phyloP scores from a whole-genome alignment of 345 rosid genomes.

The Excoecaria agallocha region DNA sequence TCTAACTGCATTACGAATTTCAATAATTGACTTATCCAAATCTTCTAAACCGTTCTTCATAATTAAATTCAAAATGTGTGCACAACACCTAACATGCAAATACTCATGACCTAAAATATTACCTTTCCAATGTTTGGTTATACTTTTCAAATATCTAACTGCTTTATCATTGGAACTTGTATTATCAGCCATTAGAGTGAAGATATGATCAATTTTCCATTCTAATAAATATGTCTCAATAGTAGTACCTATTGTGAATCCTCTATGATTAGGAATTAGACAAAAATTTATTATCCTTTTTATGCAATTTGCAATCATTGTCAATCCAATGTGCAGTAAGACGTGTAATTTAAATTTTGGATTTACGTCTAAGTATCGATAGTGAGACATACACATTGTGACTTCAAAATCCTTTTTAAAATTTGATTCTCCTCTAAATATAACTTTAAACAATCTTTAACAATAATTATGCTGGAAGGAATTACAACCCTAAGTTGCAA shows the following conservation, averaged over 20 bases:
- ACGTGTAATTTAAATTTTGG: no score
- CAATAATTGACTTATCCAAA: background rate
- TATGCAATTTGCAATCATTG: no score
- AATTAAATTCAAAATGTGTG: slow-evolving; percentile 1
- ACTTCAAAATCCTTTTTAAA: no score
- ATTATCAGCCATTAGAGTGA: slow-evolving; percentile 4
- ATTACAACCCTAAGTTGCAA: no score
- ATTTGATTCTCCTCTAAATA: no score
- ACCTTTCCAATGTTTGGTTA: background rate
- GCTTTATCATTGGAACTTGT: background rate
- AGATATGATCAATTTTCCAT: slow-evolving; percentile 6
- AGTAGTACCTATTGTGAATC: background rate
- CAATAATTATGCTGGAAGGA: no score
- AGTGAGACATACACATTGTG: no score
- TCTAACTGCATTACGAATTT: background rate
- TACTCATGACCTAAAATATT: background rate
- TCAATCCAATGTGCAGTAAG: no score
- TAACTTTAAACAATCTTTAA: no score
- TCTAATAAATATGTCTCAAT: background rate
- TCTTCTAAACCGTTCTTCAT: slow-evolving; percentile 1
- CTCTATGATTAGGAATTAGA: slow-evolving; percentile 1
- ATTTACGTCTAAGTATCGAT: no score
- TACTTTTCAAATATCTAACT: background rate
- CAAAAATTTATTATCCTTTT: slow-evolving; percentile 15
- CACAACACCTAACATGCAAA: background rate